Evolutionary conservation across 208 protist species (phyloP).

Genomic region (Leishmania arabica): DNA sequence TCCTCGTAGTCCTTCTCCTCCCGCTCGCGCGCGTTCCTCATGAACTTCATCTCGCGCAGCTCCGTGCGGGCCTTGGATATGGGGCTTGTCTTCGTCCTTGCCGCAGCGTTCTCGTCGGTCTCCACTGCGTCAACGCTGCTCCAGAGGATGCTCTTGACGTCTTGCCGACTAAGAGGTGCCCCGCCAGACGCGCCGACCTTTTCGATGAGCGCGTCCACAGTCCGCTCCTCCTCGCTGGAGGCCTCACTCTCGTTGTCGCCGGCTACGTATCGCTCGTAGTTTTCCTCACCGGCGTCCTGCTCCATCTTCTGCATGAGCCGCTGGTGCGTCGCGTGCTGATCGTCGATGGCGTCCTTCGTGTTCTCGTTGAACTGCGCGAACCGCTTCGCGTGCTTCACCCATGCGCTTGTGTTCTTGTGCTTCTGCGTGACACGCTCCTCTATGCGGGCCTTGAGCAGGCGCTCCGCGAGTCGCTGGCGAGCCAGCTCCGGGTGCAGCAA

Average conservation of each 20-base stretch:
- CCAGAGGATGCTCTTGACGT: slow-evolving; percentile 58
- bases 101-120: slow-evolving; percentile 9
- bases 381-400: slow-evolving; percentile 90
- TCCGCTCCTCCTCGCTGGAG: slow-evolving; percentile 79
- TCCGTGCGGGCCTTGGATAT: slow-evolving; percentile 71
- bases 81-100: slow-evolving; percentile 27
- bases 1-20: slow-evolving; percentile 64
- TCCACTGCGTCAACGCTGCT: slow-evolving; percentile 25
- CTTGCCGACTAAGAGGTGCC: slow-evolving; percentile 14
- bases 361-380: slow-evolving; percentile 78
- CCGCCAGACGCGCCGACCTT: slow-evolving; percentile 24
- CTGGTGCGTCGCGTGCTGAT: slow-evolving; percentile 86
- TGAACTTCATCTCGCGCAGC: slow-evolving; percentile 85
- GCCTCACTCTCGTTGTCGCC: slow-evolving; percentile 41
- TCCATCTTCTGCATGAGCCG: slow-evolving; percentile 91
- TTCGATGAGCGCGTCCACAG: slow-evolving; percentile 80
- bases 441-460: slow-evolving; percentile 78
- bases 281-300: slow-evolving; percentile 80
- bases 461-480: slow-evolving; percentile 64
- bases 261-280: slow-evolving; percentile 58
- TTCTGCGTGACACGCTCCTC: slow-evolving; percentile 91
- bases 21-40: slow-evolving; percentile 75
- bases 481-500: slow-evolving; percentile 89
- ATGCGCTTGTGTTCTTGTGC: slow-evolving; percentile 93
- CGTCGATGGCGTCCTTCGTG: slow-evolving; percentile 88